These are phyloP conservation scores for Barbarea vulgaris DNA, from an alignment of 345 rosid genomes.

Conservation along the genomic window DNA sequence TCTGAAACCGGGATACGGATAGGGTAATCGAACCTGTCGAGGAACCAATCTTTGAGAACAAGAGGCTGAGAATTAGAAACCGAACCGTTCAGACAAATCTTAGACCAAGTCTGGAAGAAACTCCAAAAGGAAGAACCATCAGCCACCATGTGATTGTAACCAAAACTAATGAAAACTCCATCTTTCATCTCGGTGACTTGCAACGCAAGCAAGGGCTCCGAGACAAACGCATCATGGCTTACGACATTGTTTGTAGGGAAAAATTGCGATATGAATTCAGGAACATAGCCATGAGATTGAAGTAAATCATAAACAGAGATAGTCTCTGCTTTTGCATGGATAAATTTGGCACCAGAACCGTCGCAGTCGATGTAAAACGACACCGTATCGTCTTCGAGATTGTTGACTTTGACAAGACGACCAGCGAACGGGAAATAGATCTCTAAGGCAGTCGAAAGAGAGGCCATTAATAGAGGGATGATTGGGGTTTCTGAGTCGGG, in stretches of 20 bases:
- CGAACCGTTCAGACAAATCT: slow-evolving; percentile 27
- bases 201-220: slow-evolving; percentile 46
- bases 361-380: slow-evolving; percentile 31
- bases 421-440: slow-evolving; percentile 25
- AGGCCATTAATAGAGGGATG: slow-evolving; percentile 9
- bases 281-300: slow-evolving; percentile 36
- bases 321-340: slow-evolving; percentile 43
- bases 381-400: slow-evolving; percentile 18
- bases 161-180: slow-evolving; percentile 51
- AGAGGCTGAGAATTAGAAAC: neutral
- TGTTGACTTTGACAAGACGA: slow-evolving; percentile 31
- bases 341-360: slow-evolving; percentile 33
- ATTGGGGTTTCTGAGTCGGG: neutral
- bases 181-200: slow-evolving; percentile 51
- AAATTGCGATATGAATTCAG: slow-evolving; percentile 15
- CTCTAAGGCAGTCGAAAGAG: slow-evolving; percentile 27
- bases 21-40: neutral
- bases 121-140: slow-evolving; percentile 55
- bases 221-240: slow-evolving; percentile 27
- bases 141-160: slow-evolving; percentile 42
- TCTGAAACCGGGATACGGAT: slow-evolving; percentile 39
- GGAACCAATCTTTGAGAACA: slow-evolving; percentile 39
- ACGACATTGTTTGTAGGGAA: slow-evolving; percentile 42
- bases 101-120: slow-evolving; percentile 53
- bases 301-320: slow-evolving; percentile 39